Evolutionary conservation across 441 rosid species (phyloP).

Genomic region (Populus tomentosa): DNA sequence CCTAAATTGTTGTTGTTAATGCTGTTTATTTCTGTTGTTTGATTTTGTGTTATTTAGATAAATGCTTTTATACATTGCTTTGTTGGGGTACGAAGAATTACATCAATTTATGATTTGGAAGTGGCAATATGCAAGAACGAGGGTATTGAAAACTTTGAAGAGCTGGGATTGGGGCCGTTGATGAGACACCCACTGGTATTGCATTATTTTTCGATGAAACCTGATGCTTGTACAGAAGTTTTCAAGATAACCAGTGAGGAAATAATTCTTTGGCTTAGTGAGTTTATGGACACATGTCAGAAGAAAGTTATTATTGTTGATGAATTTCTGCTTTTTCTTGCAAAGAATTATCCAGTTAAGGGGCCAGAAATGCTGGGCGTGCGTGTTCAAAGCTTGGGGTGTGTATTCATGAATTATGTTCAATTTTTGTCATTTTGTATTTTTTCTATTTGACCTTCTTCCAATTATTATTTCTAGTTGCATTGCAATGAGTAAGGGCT

Average conservation of each 20-base stretch:
- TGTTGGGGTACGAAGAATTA: slow-evolving; percentile 67
- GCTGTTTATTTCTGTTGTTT: not conserved
- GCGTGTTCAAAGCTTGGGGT: slow-evolving; percentile 83
- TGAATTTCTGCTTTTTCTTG: slow-evolving; percentile 68
- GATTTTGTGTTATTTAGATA: slow-evolving; percentile 39
- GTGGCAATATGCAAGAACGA: slow-evolving; percentile 72
- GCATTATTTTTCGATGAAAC: slow-evolving; percentile 56
- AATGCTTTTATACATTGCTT: slow-evolving; percentile 93
- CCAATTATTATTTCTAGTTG: not conserved
- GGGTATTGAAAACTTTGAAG: slow-evolving; percentile 65
- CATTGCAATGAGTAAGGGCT: not conserved
- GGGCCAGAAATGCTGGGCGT: slow-evolving; percentile 75
- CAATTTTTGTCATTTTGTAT: not conserved
- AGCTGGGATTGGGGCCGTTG: slow-evolving; percentile 82
- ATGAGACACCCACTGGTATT: slow-evolving; percentile 64
- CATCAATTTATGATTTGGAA: slow-evolving; percentile 83
- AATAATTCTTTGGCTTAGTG: slow-evolving; percentile 49
- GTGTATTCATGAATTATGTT: slow-evolving; percentile 24
- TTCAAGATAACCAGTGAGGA: slow-evolving; percentile 62
- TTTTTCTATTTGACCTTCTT: not conserved
- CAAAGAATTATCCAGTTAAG: slow-evolving; percentile 43
- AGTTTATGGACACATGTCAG: slow-evolving; percentile 36
- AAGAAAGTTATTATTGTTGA: slow-evolving; percentile 43
- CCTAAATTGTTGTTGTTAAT: too few relatives aligned
- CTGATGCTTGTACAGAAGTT: slow-evolving; percentile 34